Conservation (phyloP, 2,329 filamentous ascomycete species). For the Neurospora crassa region DNA sequence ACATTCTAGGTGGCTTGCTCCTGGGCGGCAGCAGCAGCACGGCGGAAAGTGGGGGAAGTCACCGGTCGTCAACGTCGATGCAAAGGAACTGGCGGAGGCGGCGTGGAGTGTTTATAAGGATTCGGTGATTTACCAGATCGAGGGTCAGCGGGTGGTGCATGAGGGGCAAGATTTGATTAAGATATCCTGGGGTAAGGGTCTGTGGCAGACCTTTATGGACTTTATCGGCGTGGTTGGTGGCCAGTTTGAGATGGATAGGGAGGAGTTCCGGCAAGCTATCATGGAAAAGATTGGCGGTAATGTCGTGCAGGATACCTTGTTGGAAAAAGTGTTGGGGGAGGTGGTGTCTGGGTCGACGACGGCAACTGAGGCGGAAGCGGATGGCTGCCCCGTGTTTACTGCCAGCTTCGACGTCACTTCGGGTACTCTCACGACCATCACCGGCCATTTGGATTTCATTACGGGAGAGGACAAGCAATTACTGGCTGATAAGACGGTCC, state of each 20-base stretch:
- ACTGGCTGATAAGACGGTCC: conserved; percentile 25
- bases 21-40: not conserved
- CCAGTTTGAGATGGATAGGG: not conserved
- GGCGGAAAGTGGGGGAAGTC: not conserved
- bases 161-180: not conserved
- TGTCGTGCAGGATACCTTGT: not conserved
- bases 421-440: conserved; percentile 27
- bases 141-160: not conserved
- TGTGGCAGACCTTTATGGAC: not conserved
- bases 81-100: not conserved
- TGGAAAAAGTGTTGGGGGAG: not conserved
- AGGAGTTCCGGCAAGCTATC: not conserved
- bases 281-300: not conserved
- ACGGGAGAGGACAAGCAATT: conserved; percentile 26
- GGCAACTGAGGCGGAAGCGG: not conserved
- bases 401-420: conserved; percentile 21
- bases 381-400: conserved; percentile 16
- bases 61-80: not conserved
- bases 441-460: conserved; percentile 29
- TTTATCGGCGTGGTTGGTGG: not conserved
- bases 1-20: not conserved
- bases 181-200: not conserved
- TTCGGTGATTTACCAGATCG: not conserved
- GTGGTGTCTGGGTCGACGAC: not conserved
- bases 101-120: not conserved